A percentile compares a stretch with the other conserved stretches of the same genome.
Evolutionary conservation across 192 early-diverging fungal species (phyloP).

Genomic region (Coemansia sp.): DNA sequence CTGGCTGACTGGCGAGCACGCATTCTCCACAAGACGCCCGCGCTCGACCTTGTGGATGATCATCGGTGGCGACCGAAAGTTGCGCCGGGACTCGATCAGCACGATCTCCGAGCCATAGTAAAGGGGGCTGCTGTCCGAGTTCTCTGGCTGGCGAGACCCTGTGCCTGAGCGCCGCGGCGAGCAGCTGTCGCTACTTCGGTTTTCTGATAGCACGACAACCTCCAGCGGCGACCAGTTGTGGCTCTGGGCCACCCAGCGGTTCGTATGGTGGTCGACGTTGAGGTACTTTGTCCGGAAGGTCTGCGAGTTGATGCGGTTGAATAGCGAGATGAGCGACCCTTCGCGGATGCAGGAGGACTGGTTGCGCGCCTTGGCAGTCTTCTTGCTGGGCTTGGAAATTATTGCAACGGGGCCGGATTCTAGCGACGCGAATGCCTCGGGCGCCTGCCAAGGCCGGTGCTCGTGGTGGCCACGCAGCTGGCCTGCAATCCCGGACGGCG

Average conservation of each 20-base stretch:
- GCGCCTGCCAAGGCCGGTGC: conserved; percentile 7
- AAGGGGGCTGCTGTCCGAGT: conserved; percentile 6
- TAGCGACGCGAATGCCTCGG: conserved; percentile 55
- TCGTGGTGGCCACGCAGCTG: conserved; percentile 6
- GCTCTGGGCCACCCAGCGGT: conserved; percentile 46
- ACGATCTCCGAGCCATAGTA: conserved; percentile 71
- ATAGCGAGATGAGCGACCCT: conserved; percentile 72
- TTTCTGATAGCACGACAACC: conserved; percentile 28
- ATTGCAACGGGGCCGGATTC: conserved; percentile 72
- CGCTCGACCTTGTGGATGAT: conserved; percentile 78
- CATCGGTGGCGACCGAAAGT: conserved; percentile 59
- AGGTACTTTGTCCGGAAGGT: conserved; percentile 84
- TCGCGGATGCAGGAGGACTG: conserved; percentile 68
- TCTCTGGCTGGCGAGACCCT: not conserved
- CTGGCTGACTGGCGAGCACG: conserved; percentile 68
- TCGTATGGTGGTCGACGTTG: conserved; percentile 50
- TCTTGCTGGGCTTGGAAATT: conserved; percentile 91
- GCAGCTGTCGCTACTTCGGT: too few species aligned
- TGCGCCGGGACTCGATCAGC: conserved; percentile 58
- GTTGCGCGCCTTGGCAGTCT: conserved; percentile 78
- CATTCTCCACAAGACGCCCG: conserved; percentile 56
- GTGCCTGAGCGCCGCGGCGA: not conserved
- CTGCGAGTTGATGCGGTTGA: conserved; percentile 90
- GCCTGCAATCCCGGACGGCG: conserved; percentile 13
- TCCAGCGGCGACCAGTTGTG: conserved; percentile 49